Evolutionary conservation across 2,329 filamentous ascomycete genomes (phyloP).

Genomic region (Ophiostoma sp.): DNA sequence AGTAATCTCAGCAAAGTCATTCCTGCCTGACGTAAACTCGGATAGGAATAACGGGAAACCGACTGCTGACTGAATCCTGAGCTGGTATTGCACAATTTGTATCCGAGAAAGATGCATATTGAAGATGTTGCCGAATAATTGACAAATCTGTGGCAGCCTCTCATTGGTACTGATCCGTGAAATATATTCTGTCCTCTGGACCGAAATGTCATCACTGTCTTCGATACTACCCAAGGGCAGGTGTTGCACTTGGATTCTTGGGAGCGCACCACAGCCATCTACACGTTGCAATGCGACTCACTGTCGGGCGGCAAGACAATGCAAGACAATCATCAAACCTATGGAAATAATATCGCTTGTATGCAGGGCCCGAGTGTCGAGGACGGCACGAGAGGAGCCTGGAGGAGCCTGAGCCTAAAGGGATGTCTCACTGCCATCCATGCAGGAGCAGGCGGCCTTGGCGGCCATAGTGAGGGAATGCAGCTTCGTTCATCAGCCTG

Average conservation of each 20-base stretch:
- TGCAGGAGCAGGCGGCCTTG: not conserved
- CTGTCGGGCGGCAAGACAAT: not conserved
- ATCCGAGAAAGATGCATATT: too few relatives aligned
- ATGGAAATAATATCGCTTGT: not conserved
- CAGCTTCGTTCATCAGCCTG: not conserved
- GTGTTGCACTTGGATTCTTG: not conserved
- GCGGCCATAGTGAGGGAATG: not conserved
- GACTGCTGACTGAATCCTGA: too few relatives aligned
- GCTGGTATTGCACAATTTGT: too few relatives aligned
- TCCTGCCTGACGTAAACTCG: too few relatives aligned
- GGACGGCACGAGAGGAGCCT: not conserved
- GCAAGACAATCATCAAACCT: not conserved
- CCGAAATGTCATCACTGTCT: not conserved
- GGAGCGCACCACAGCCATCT: constrained; percentile 4
- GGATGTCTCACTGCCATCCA: not conserved
- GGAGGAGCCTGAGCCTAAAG: too few relatives aligned
- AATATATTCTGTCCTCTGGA: not conserved
- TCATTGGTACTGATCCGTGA: not conserved
- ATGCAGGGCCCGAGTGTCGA: not conserved
- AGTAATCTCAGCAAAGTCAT: too few relatives aligned
- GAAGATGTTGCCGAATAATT: not conserved
- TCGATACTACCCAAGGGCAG: not conserved
- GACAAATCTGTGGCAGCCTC: not conserved
- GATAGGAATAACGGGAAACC: too few relatives aligned
- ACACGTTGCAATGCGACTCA: not conserved